Evolutionary conservation across 2,329 filamentous ascomycete species (phyloP), one percentile per base, ranked within the genome.

Genomic region (Fusarium humuli): DNA sequence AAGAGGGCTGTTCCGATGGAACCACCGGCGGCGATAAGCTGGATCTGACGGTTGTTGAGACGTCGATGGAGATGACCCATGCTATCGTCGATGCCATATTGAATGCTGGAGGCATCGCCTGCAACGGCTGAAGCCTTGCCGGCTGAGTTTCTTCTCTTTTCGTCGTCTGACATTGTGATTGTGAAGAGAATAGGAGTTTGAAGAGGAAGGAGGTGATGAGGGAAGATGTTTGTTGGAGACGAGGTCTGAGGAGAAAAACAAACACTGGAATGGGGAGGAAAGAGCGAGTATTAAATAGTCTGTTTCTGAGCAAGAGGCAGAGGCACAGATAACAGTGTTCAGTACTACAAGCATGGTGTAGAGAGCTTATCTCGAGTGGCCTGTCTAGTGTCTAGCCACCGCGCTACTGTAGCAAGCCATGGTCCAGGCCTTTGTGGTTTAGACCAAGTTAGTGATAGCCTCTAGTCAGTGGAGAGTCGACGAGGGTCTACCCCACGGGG

Each of bases 21-120:
- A 18, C 68, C 68, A 57, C 68, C 68, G 1, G 68, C 68, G n/a
- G 68, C 68, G 40, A 70, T 70, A 49, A 86, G 74, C 68, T 71
- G 69, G 65, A 71, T 69, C 57, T 71, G 69, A 37, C 69, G 60
- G 55, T 71, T 71, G 37, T 61, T 61, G 27, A 71, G 69, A 25
- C 69, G 44, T 20, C 69, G 56, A 16, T 71, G 69, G 20, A 71
- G 69, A 29, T 72, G 64, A 18, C 69, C 69, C 68, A 71, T 69
- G 34, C 18, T 61, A 16, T 46, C 30, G 7, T 59, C 53, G 14
- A 46, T 48, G 14, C 41, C 25, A 30, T 18, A 47, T 30, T 55
- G 55, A 1, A 70, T 8, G 47, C 68, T 70, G 14, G 45, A 23
- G 32, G 14, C 25, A 30, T 71, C 68, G 32, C 61, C 62, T 7